Conservation (phyloP, 2,329 filamentous ascomycete species). For the Trichoderma sp. region DNA sequence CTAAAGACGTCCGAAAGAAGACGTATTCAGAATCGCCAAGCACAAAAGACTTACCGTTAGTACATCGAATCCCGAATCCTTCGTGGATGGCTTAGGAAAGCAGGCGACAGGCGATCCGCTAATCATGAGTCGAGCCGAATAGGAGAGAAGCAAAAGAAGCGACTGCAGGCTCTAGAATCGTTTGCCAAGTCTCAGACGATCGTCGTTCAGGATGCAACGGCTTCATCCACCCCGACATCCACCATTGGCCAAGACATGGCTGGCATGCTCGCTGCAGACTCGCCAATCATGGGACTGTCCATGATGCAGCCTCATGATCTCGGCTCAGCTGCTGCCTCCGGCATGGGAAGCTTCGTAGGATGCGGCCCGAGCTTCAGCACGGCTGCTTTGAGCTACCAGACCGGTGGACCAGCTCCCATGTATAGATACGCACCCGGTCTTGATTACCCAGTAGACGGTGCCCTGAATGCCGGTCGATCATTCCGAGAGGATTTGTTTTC, state of each 20-base stretch:
- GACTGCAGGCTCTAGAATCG: conserved; percentile 28
- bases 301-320: not conserved
- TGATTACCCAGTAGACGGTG: not conserved
- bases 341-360: not conserved
- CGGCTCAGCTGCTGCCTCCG: not conserved
- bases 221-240: not conserved
- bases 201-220: not conserved
- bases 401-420: not conserved
- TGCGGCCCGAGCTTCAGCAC: not conserved
- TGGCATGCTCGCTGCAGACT: not conserved
- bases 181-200: not conserved
- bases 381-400: not conserved
- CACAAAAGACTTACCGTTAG: conserved; percentile 53
- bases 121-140: not conserved
- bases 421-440: not conserved
- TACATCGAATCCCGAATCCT: conserved; percentile 6
- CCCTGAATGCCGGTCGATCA: not conserved
- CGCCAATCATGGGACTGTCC: conserved; percentile 1
- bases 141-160: conserved; percentile 31
- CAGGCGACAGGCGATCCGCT: not conserved
- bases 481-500: not conserved
- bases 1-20: conserved; percentile 24
- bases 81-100: not conserved
- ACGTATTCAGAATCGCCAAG: conserved; percentile 29
- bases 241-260: not conserved